Conservation (phyloP, 2,329 filamentous ascomycete species). For the Zalaria obscura region DNA sequence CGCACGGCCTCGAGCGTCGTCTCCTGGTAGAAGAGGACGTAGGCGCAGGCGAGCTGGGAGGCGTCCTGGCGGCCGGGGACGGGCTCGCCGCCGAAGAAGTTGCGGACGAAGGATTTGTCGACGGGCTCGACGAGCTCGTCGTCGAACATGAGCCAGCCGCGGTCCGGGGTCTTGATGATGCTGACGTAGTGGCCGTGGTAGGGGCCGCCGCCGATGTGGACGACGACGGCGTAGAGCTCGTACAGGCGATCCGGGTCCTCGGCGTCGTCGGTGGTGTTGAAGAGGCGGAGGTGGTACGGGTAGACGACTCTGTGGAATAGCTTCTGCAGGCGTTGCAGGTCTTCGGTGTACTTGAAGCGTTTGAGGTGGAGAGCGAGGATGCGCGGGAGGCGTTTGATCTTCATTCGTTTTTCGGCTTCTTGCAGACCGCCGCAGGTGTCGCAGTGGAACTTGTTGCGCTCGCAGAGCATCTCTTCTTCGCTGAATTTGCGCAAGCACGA, state of each 20-base stretch:
- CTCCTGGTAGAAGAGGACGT: conserved; percentile 96
- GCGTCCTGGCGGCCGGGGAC: conserved; percentile 35
- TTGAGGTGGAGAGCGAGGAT: conserved; percentile 89
- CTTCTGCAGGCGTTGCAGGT: conserved; percentile 85
- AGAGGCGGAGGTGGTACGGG: conserved; percentile 88
- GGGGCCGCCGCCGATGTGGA: conserved; percentile 91
- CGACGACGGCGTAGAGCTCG: conserved; percentile 91
- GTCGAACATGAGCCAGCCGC: conserved; percentile 91
- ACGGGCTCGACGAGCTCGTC: conserved; percentile 98
- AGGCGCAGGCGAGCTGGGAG: conserved; percentile 65
- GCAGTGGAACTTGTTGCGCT: conserved; percentile 97
- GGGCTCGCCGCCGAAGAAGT: conserved; percentile 84
- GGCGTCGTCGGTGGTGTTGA: conserved; percentile 93
- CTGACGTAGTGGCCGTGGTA: conserved; percentile 97
- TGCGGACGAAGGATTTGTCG: conserved; percentile 87
- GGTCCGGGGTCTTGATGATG: conserved; percentile 92
- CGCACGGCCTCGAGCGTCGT: conserved; percentile 55
- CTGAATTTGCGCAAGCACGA: conserved; percentile 93
- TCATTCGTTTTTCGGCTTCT: conserved; percentile 98
- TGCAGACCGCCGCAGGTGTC: conserved; percentile 93
- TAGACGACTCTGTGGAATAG: conserved; percentile 95
- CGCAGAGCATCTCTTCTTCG: conserved; percentile 94
- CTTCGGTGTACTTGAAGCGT: conserved; percentile 96
- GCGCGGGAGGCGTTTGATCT: conserved; percentile 86
- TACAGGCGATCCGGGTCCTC: conserved; percentile 88